These are phyloP conservation scores for Margaritispora aquatica DNA, from an alignment of 495 filamentous ascomycete genomes.

Conservation along the genomic window DNA sequence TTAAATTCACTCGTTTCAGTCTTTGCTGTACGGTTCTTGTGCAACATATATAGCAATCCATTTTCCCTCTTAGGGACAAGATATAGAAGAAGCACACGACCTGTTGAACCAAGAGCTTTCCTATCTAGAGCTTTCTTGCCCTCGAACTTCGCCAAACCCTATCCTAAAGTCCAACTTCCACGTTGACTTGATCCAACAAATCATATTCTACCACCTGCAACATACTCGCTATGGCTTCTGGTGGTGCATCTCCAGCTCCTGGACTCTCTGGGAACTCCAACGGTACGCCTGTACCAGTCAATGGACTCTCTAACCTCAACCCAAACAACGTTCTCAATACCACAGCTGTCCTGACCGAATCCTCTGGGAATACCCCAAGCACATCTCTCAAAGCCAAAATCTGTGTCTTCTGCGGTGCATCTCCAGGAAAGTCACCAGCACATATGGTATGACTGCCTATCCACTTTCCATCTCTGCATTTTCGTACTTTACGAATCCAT, in stretches of 20 bases:
- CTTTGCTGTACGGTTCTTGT: neutral
- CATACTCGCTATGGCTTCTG: conserved; percentile 38
- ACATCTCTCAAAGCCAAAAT: conserved; percentile 41
- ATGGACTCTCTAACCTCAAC: conserved; percentile 6
- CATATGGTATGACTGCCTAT: conserved; percentile 7
- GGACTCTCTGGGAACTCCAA: conserved; percentile 19
- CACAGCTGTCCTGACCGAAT: conserved; percentile 21
- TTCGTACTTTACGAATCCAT: neutral
- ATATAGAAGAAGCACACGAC: neutral
- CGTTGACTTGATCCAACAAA: neutral
- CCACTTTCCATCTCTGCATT: conserved; percentile 7
- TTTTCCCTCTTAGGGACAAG: too few relatives aligned
- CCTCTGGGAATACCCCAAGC: conserved; percentile 18
- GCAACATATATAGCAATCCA: neutral
- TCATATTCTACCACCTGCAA: neutral
- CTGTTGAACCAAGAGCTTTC: neutral
- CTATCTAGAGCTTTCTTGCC: neutral
- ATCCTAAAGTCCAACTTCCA: too few relatives aligned
- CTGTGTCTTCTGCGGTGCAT: conserved; percentile 79
- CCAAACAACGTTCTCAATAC: conserved; percentile 27
- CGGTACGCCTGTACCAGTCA: conserved; percentile 18
- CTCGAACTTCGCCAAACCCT: too few relatives aligned
- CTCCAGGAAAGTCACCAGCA: conserved; percentile 58
- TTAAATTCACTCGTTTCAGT: neutral
- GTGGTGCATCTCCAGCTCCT: conserved; percentile 31